Conservation (phyloP, 208 protist species). For the Acanthamoeba triangularis region DNA sequence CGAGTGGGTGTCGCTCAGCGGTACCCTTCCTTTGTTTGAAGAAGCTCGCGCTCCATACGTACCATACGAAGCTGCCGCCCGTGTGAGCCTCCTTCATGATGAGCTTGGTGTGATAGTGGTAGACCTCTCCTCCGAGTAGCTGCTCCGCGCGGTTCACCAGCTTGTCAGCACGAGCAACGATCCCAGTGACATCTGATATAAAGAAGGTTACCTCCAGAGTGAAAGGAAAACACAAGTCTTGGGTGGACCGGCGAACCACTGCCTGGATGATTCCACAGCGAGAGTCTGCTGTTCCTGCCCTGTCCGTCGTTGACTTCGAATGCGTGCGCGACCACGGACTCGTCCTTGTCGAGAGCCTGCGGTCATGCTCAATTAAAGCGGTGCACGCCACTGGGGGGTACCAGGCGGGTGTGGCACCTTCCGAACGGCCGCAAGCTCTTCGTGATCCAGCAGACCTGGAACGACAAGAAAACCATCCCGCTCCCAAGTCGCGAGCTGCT, state of each 20-base stretch:
- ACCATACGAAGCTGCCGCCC: conserved; percentile 37
- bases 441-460: not conserved
- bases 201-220: too few relatives aligned
- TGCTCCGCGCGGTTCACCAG: conserved; percentile 19
- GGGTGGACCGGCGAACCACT: not conserved
- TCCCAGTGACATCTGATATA: conserved; percentile 4
- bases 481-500: not conserved
- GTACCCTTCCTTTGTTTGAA: too few relatives aligned
- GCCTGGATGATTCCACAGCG: conserved; percentile 54
- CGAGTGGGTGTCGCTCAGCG: too few relatives aligned
- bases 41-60: not conserved
- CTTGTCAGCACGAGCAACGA: conserved; percentile 39
- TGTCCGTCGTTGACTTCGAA: conserved; percentile 43
- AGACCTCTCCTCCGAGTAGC: conserved; percentile 59
- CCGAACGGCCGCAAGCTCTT: not conserved
- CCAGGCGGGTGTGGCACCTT: not conserved
- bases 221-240: not conserved
- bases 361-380: not conserved
- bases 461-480: not conserved
- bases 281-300: not conserved
- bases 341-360: conserved; percentile 9
- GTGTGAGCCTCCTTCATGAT: conserved; percentile 71
- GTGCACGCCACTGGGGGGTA: not conserved
- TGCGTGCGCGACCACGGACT: not conserved
- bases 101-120: conserved; percentile 75